Base-by-base conservation (phyloP, 805 yeast species). In the Spathaspora arborariae region DNA sequence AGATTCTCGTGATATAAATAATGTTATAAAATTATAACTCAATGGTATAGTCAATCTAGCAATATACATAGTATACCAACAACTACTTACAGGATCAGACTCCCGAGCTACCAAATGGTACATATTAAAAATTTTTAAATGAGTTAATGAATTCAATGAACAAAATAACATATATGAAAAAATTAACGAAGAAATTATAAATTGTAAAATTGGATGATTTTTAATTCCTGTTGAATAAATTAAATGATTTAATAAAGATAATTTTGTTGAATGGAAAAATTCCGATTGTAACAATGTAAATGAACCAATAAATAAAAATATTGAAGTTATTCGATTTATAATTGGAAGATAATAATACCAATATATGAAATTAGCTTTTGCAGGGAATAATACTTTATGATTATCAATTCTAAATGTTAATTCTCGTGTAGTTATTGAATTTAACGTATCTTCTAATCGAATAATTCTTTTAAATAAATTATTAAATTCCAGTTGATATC, bases 21-120 rank as follows among this genome's bases (percentile, higher is more conserved):
- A 68, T 43, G 86, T 85, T 47, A 88, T 63, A 59, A 85, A 88
- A 64, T 88, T 88, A 65, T 85, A 88, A 20, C 88, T 81, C 51
- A 88, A 70, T 15, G 42, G 42, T 10, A 88, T 82, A 0, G 96
- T 86, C 59, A 88, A 69, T 51, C 96, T 80, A 44, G 91, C 85
- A 16, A 88, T 82, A 56, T 88, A 88, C 56, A 86, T 84, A 18
- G 90, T 81, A 61, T 86, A 88, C 59, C 88, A 88, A 27, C 88
- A 74, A 19, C 85, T 76, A 13, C 88, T 81, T 0, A 87, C 85
- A 0, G 88, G 84, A 58, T 85, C 92, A 0, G 92, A 83, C 45
- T 81, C 76, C 51, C 75, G 76, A 16, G 84, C 81, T 11, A 85
- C 89, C 48, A 88, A 72, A 50, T 85, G 90, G 60, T 87, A 88